These are phyloP conservation scores for Aspergillus bridgeri DNA, from an alignment of 495 filamentous ascomycete genomes.

Conservation along the genomic window DNA sequence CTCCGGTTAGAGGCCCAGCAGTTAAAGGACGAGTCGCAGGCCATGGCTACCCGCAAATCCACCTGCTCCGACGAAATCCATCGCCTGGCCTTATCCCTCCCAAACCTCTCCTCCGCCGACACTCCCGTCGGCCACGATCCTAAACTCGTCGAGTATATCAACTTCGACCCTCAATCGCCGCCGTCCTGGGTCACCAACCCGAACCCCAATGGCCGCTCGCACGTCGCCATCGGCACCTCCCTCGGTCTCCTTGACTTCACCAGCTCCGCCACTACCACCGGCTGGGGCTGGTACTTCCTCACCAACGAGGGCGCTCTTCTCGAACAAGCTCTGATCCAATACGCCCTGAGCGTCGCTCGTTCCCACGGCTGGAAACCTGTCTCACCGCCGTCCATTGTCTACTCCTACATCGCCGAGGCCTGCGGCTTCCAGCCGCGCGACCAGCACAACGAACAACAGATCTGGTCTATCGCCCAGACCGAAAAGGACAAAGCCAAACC, in stretches of 20 bases:
- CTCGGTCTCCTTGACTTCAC: slow-evolving; percentile 84
- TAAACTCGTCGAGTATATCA: slow-evolving; percentile 64
- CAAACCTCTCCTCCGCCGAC: slow-evolving; percentile 74
- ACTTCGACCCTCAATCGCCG: slow-evolving; percentile 60
- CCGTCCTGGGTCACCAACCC: slow-evolving; percentile 44
- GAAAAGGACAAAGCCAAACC: slow-evolving; percentile 61
- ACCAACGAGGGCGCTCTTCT: slow-evolving; percentile 83
- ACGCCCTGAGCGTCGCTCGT: slow-evolving; percentile 67
- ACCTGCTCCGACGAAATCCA: slow-evolving; percentile 63
- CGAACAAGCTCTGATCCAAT: slow-evolving; percentile 88
- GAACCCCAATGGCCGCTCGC: slow-evolving; percentile 56
- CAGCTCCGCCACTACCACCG: slow-evolving; percentile 69
- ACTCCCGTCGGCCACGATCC: slow-evolving; percentile 70
- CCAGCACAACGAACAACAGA: slow-evolving; percentile 83
- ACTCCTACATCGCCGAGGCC: slow-evolving; percentile 82
- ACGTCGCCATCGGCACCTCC: slow-evolving; percentile 79
- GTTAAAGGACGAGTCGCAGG: slow-evolving; percentile 63
- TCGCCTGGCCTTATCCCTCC: slow-evolving; percentile 70
- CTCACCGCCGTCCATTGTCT: slow-evolving; percentile 84
- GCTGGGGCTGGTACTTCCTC: slow-evolving; percentile 98
- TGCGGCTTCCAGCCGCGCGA: slow-evolving; percentile 95
- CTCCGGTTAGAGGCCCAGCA: slow-evolving; percentile 61
- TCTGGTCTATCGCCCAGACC: slow-evolving; percentile 71
- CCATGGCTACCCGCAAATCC: slow-evolving; percentile 57
- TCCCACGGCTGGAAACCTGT: slow-evolving; percentile 71